Base-by-base conservation (phyloP, 2,329 filamentous ascomycete species). In the Sarocladiaceae sp. region DNA sequence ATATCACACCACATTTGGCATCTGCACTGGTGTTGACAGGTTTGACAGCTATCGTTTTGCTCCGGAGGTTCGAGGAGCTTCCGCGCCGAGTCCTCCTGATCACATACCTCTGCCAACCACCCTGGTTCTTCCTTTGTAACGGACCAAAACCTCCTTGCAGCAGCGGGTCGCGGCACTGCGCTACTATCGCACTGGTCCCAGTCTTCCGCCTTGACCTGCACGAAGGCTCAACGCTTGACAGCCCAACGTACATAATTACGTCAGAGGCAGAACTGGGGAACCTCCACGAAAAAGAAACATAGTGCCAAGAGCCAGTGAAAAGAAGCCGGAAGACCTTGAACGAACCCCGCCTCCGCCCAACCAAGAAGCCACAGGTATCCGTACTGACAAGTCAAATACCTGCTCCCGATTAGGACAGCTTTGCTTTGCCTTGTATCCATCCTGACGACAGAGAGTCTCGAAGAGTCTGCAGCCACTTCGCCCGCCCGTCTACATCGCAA, bases 241-340 rank as follows among this genome's bases (percentile, higher is more conserved):
- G 4, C 23, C 23, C 22, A 44, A 44, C 40, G 15, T 11, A 10
- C 25, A 40, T n/a, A 12, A 51, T 51, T 51, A 51, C 50, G 50
- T 51, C 50, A 51, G 50, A 42, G 50, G 22, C 10, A 35, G 22
- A 12, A 15, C 35, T 22, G n/a, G 22, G 36, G 25, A 42, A n/a
- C 4, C 15, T 37, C 50, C 50, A 25, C 17, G 23, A 44, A 28
- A 44, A 44, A 44, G n/a, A 26, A 44, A 15, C 40, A 28, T 26
- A 26, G 12, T 23, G 22, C 40, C 40, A 6, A 28, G 40, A 20
- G 40, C 17, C 11, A 3, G 7, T 26, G 23, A 26, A 44, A 44
- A 44, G 40, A 44, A 44, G 3, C 7, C 23, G 11, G 40, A 28
- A 44, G 40, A 26, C 40, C 5, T 15, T 26, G 25, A 22, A n/a